A percentile compares a stretch with the other conserved stretches of the same genome.
Conservation (phyloP, 2,329 filamentous ascomycete species). For the Colletotrichum tropicale region DNA sequence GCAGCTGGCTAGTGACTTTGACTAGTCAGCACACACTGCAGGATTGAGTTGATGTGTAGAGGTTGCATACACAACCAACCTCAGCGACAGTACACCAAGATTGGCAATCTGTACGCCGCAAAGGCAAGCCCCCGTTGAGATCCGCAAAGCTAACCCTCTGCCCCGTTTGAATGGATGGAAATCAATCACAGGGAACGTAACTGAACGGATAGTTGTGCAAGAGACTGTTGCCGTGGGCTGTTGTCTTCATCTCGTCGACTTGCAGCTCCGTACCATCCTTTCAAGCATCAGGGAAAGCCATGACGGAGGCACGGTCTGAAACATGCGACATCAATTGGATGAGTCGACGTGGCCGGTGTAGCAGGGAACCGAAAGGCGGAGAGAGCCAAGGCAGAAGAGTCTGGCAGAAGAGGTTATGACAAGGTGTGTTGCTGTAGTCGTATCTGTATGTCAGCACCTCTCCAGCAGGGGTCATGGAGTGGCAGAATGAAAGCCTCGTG, state of each 20-base stretch:
- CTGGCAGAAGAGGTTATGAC: not conserved
- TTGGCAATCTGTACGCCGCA: not conserved
- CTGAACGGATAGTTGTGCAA: not conserved
- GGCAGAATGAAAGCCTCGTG: not conserved
- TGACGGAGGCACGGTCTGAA: conserved; percentile 4
- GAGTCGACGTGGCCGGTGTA: not conserved
- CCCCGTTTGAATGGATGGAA: not conserved
- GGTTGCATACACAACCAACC: not conserved
- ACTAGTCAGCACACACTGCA: not conserved
- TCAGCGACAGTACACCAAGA: not conserved
- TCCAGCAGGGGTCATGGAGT: not conserved
- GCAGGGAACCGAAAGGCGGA: not conserved
- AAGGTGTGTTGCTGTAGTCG: not conserved
- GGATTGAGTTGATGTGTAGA: not conserved
- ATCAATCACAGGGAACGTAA: not conserved
- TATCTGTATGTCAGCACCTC: not conserved
- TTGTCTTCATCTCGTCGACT: not conserved
- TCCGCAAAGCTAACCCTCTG: not conserved
- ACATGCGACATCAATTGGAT: conserved; percentile 13
- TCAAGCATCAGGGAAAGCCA: not conserved
- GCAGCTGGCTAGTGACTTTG: not conserved
- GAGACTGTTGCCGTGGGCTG: not conserved
- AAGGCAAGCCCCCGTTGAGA: not conserved
- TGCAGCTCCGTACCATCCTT: not conserved
- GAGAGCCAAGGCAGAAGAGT: not conserved